Evolutionary conservation across 352 stramenopile genomes (phyloP).

Genomic region (Pythium grandisporangium): DNA sequence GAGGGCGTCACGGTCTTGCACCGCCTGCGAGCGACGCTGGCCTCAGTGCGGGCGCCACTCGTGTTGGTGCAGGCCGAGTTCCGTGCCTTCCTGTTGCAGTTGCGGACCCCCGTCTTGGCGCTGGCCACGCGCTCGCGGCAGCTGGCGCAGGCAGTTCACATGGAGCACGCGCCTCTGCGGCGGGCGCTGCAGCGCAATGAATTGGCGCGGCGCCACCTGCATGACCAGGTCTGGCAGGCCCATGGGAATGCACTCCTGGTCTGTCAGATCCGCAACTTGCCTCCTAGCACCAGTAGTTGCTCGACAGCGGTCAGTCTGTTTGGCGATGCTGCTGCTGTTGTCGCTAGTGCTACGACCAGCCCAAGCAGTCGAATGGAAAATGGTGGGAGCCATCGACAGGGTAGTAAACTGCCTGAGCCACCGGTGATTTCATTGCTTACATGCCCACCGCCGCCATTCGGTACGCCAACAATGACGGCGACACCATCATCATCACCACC

Average conservation of each 20-base stretch:
- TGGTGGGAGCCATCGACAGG: not conserved
- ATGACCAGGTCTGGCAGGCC: conserved; percentile 60
- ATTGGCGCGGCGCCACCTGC: conserved; percentile 42
- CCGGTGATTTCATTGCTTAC: no score
- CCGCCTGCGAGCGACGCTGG: conserved; percentile 26
- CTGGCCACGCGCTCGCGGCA: conserved; percentile 34
- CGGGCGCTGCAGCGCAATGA: conserved; percentile 27
- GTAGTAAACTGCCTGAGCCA: no score
- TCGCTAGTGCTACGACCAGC: not conserved
- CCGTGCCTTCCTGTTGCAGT: conserved; percentile 27
- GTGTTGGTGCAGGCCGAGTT: conserved; percentile 47
- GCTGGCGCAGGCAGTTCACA: conserved; percentile 35
- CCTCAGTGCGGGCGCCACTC: conserved; percentile 34
- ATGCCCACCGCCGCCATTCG: no score
- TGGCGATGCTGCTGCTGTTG: not conserved
- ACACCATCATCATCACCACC: not conserved
- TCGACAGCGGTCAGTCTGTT: not conserved
- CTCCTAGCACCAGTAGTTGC: no score
- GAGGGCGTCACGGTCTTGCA: conserved; percentile 28
- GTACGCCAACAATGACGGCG: conserved; percentile 2
- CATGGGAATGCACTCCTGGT: conserved; percentile 46
- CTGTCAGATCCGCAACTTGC: conserved; percentile 51
- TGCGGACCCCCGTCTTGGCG: conserved; percentile 38
- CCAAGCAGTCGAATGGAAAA: no score
- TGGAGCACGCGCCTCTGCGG: conserved; percentile 44